Evolutionary conservation across 139 green algal species (phyloP), one percentile per base, ranked within the genome.

Genomic region (Marvania coccoides): DNA sequence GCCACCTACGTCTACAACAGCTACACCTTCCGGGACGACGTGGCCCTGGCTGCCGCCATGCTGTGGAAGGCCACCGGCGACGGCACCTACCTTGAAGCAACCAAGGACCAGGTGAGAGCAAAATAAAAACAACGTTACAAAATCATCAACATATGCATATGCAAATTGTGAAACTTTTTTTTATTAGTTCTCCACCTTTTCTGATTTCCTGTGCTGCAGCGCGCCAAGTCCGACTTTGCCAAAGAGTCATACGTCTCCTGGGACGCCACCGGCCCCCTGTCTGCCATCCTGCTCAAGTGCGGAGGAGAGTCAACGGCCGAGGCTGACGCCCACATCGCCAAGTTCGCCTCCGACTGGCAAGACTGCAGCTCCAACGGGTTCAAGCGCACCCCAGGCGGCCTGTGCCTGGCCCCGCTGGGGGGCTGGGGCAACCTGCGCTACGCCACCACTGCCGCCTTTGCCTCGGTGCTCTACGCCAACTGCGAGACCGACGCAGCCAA

Each of bases 21-120:
- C 37, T 29, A 30, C 29, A 45, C 40, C 38, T 85, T 76, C 53
- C 13, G 33, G 24, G 82, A 88, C 63, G 82, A 88, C 61, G 73
- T 88, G 33, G 70, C 86, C 3, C 82, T 75, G 60, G 77, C 67
- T 5, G 78, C 74, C 19, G 53, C 61, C n/a, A 88, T 81, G 82
- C 63, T 88, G 24, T 87, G 82, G 58, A 63, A 64, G 13, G 71
- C 70, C 12, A 83, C 82, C 3, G 51, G 58, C 14, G 73, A 89
- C 31, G n/a, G 46, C 54, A 40, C 63, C 1, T 89, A 83, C 64
- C 53, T 73, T n/a, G 5, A 15, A 28, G 0, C 33, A 56, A 14
- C 40, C 72, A 28, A 14, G 37, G 13, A 54, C 34, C 12, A 39
- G 40, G 12, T 66, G 15, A 19, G 14, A 14, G 9, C 33, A 51